Percentiles rank a stretch among this genome's conserved stretches.
These are phyloP conservation scores for Sanghuangporus baumii DNA, from an alignment of 1,284 basidiomycete genomes.

Conservation along the genomic window DNA sequence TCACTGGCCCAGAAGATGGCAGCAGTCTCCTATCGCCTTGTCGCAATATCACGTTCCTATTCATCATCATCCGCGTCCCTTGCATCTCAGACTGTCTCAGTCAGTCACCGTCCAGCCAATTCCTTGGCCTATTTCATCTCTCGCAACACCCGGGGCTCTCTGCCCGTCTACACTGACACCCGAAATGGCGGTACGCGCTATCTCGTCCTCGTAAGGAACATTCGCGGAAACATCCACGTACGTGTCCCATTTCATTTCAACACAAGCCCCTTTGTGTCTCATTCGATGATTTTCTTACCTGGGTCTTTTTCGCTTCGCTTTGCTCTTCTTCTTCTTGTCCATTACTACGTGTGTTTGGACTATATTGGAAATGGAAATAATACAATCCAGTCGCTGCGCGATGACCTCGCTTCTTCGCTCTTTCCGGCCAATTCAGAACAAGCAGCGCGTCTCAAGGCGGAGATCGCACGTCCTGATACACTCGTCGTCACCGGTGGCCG, in stretches of 20 bases:
- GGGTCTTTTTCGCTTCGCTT: background rate
- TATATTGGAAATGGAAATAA: too few species aligned
- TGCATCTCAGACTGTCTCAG: background rate
- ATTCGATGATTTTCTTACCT: too few species aligned
- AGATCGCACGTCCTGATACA: slow-evolving; percentile 15
- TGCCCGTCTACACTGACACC: slow-evolving; percentile 70
- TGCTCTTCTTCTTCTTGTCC: background rate
- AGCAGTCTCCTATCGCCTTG: background rate
- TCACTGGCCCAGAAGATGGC: background rate
- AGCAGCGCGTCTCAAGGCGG: slow-evolving; percentile 14
- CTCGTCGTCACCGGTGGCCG: slow-evolving; percentile 18
- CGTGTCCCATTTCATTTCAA: slow-evolving; percentile 18
- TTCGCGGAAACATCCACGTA: slow-evolving; percentile 41
- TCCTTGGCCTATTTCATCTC: slow-evolving; percentile 48
- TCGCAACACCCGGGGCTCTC: slow-evolving; percentile 55
- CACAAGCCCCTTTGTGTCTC: slow-evolving; percentile 12
- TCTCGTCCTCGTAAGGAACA: slow-evolving; percentile 42
- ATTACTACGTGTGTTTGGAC: background rate
- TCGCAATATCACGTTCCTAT: background rate
- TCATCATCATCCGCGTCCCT: slow-evolving; percentile 6
- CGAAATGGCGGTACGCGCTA: slow-evolving; percentile 57
- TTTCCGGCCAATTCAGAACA: slow-evolving; percentile 17
- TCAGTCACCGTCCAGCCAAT: background rate
- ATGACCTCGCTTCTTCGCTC: slow-evolving; percentile 19
- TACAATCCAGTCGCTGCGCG: slow-evolving; percentile 12